phyloP scores from a whole-genome alignment of 2,329 filamentous ascomycete species.

The Fusarium sarcochroum region DNA sequence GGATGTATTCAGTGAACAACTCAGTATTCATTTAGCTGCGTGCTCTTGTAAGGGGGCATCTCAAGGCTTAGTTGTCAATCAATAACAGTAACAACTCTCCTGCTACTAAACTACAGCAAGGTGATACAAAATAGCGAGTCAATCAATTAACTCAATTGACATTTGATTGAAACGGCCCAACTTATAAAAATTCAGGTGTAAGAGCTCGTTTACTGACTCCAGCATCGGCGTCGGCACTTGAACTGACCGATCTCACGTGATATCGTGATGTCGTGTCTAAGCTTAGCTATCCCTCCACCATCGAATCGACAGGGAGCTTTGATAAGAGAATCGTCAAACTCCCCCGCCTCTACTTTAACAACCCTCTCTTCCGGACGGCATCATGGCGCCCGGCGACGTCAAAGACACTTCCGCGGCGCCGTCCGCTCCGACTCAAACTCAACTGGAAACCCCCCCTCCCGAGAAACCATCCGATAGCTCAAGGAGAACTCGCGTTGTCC shows the following conservation, averaged over 20 bases:
- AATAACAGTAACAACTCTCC: too few species aligned
- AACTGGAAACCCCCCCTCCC: conserved; percentile 65
- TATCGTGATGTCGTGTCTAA: conserved; percentile 48
- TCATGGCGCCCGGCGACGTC: conserved; percentile 45
- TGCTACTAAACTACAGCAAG: too few species aligned
- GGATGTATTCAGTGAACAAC: too few species aligned
- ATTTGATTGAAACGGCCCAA: too few species aligned
- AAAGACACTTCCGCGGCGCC: conserved; percentile 38
- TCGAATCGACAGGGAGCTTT: conserved; percentile 22
- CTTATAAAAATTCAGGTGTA: too few species aligned
- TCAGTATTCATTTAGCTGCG: too few species aligned
- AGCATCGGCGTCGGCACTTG: conserved; percentile 42
- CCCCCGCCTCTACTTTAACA: conserved; percentile 21
- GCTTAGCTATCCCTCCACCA: conserved; percentile 34
- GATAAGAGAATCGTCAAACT: conserved; percentile 28
- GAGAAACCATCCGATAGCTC: conserved; percentile 79
- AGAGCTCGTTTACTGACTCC: too few species aligned
- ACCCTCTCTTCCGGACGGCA: conserved; percentile 18
- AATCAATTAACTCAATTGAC: too few species aligned
- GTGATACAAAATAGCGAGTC: too few species aligned
- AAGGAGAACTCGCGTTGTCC: conserved; percentile 80
- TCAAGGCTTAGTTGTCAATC: too few species aligned
- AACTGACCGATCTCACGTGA: conserved; percentile 44
- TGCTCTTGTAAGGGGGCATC: too few species aligned
- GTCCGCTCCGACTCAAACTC: conserved; percentile 56